A percentile compares a stretch with the other conserved stretches of the same genome.
Evolutionary conservation across 768 basidiomycete species (phyloP).

Genomic region (Naematelia encephala): DNA sequence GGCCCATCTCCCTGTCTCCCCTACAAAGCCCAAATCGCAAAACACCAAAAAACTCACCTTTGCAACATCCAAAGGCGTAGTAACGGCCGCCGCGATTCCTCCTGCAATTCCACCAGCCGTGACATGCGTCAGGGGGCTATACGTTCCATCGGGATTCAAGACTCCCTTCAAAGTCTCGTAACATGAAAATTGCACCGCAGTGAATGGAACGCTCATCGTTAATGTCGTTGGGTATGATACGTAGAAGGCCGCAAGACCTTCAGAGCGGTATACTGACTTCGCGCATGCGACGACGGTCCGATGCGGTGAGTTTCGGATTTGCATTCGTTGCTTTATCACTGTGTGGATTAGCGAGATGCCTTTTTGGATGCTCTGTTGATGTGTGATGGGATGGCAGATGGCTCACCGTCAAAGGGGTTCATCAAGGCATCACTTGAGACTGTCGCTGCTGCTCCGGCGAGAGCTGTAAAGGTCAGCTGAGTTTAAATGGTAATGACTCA

Average conservation of each 20-base stretch:
- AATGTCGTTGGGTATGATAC: conserved; percentile 98
- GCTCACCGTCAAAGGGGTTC: conserved; percentile 98
- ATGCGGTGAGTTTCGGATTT: conserved; percentile 88
- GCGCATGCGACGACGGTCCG: conserved; percentile 84
- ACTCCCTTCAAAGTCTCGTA: conserved; percentile 88
- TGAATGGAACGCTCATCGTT: conserved; percentile 94
- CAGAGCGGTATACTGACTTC: conserved; percentile 72
- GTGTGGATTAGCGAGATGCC: conserved; percentile 10
- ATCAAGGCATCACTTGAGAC: conserved; percentile 94
- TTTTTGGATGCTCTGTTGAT: background rate
- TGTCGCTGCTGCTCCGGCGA: conserved; percentile 91
- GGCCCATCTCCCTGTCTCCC: too few relatives aligned
- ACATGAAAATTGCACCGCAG: conserved; percentile 93
- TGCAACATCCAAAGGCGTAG: conserved; percentile 93
- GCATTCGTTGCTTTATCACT: conserved; percentile 99
- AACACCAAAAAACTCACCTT: conserved; percentile 56
- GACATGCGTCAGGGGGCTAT: conserved; percentile 92
- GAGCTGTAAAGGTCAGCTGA: conserved; percentile 55
- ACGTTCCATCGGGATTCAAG: conserved; percentile 78
- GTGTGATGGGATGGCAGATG: background rate
- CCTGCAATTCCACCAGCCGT: conserved; percentile 88
- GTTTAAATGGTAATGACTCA: too few relatives aligned
- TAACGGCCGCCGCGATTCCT: conserved; percentile 88
- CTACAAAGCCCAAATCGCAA: too few relatives aligned
- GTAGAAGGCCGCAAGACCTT: conserved; percentile 90